Base-by-base conservation (phyloP, 768 basidiomycete species). In the Psilocybe cyanescens region DNA sequence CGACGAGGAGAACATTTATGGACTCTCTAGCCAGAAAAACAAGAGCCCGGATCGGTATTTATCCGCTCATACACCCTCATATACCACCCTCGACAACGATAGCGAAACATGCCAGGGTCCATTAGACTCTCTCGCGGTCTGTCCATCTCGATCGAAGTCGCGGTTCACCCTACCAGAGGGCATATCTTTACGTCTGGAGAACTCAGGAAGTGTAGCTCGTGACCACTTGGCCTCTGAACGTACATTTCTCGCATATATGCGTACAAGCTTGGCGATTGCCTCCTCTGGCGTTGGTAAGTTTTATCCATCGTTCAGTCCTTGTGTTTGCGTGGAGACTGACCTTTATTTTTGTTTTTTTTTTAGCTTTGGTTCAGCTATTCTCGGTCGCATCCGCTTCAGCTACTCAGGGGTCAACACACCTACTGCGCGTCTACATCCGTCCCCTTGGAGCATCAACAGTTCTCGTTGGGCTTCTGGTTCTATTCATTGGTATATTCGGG, bases 221-320 rank as follows among this genome's bases (percentile, higher is more conserved):
- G 87, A 89, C 65, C 87, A 89, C 65, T 75, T 88, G 0, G 87
- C 87, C 2, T 83, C 81, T 14, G 87, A 88, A 65, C 75, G 87
- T 50, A 88, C 87, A 2, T 88, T 85, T 66, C 73, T 89, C 39
- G 86, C 87, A 11, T 89, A 88, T 64, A 75, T 86, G 52, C 78
- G 87, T n/a, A 89, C 87, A 2, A 87, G 86, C 66, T 75, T 89
- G 50, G 81, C 84, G 1, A 76, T 87, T 39, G 83, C 85, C 3
- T 81, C 84, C 2, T 76, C 84, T 4, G 87, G 86, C 33, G 85
- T 89, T 37, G 86, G 86, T 86, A 58, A 65, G 84, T 78, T 28
- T 35, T 58, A 24, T 39, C 29, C 35, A 45, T 54, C 53, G 33
- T 52, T 44, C 45, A 29, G 50, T 9, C 33, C 39, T 24, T 24